These are phyloP conservation scores for Agrocybe praecox DNA, from an alignment of 768 basidiomycete species.

Conservation along the genomic window DNA sequence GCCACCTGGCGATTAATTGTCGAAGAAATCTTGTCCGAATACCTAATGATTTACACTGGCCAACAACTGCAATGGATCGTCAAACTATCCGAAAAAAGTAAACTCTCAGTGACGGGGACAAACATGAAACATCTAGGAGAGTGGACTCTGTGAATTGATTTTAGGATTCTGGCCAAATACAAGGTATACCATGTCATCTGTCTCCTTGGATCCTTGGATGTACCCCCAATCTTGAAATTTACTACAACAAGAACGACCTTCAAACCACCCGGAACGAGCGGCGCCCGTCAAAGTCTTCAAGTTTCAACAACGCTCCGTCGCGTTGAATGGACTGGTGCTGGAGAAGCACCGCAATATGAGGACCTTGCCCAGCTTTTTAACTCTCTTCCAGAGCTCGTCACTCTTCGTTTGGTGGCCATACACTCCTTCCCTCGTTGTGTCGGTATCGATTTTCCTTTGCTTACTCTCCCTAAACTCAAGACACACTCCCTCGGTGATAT, in stretches of 20 bases:
- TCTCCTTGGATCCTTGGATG: slow-evolving; percentile 37
- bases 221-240: slow-evolving; percentile 47
- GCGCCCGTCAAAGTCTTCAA: slow-evolving; percentile 34
- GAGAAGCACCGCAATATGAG: slow-evolving; percentile 42
- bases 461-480: slow-evolving; percentile 37
- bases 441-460: slow-evolving; percentile 20
- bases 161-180: slow-evolving; percentile 36
- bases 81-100: slow-evolving; percentile 33
- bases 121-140: slow-evolving; percentile 35
- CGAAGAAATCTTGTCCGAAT: slow-evolving; percentile 41
- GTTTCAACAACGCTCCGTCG: slow-evolving; percentile 40
- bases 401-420: slow-evolving; percentile 43
- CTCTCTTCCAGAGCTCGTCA: slow-evolving; percentile 33
- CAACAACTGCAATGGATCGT: slow-evolving; percentile 35
- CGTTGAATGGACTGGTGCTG: slow-evolving; percentile 44
- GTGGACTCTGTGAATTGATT: slow-evolving; percentile 41
- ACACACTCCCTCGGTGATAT: slow-evolving; percentile 44
- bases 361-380: slow-evolving; percentile 40
- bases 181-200: slow-evolving; percentile 30
- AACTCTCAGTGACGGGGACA: slow-evolving; percentile 2
- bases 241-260: slow-evolving; percentile 37
- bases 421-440: slow-evolving; percentile 31
- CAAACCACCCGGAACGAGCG: slow-evolving; percentile 16
- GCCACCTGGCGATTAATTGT: slow-evolving; percentile 37
- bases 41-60: slow-evolving; percentile 37